Percentiles rank a stretch among this genome's conserved stretches.
These are phyloP conservation scores for Geotrichum cucujoidarum DNA, from an alignment of 1,139 yeast species.

Conservation along the genomic window DNA sequence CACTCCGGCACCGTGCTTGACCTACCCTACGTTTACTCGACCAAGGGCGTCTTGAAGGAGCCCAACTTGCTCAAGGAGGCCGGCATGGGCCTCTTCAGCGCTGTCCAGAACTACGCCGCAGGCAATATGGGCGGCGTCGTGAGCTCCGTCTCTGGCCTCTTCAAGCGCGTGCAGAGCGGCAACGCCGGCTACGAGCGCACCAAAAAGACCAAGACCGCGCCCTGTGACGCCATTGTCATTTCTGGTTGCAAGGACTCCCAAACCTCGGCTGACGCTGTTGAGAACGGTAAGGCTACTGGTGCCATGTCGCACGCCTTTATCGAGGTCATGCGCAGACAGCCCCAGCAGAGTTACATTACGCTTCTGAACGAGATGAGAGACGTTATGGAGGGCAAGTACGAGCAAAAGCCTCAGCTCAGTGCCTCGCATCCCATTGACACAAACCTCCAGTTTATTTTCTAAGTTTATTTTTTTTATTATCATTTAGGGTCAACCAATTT, in stretches of 20 bases:
- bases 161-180: slow-evolving; percentile 44
- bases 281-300: slow-evolving; percentile 76
- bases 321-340: slow-evolving; percentile 58
- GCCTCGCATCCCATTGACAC: slow-evolving; percentile 81
- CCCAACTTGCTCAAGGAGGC: slow-evolving; percentile 84
- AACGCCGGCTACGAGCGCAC: slow-evolving; percentile 43
- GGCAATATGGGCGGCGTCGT: slow-evolving; percentile 63
- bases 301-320: slow-evolving; percentile 94
- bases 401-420: slow-evolving; percentile 87
- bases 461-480: slow-evolving; percentile 17
- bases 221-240: slow-evolving; percentile 82
- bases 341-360: slow-evolving; percentile 71
- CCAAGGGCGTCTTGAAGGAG: slow-evolving; percentile 86
- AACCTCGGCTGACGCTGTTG: slow-evolving; percentile 72
- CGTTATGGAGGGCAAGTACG: slow-evolving; percentile 61
- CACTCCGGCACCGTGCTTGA: slow-evolving; percentile 92
- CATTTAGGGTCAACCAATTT: background rate
- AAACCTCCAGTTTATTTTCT: slow-evolving; percentile 56
- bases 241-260: slow-evolving; percentile 92
- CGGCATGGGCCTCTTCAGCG: slow-evolving; percentile 67
- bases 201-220: slow-evolving; percentile 61
- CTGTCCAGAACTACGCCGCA: slow-evolving; percentile 65
- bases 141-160: slow-evolving; percentile 46
- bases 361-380: slow-evolving; percentile 76
- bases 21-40: slow-evolving; percentile 81